These are phyloP conservation scores for Neurospora tetrasperma DNA, from an alignment of 495 filamentous ascomycete genomes.

Conservation along the genomic window DNA sequence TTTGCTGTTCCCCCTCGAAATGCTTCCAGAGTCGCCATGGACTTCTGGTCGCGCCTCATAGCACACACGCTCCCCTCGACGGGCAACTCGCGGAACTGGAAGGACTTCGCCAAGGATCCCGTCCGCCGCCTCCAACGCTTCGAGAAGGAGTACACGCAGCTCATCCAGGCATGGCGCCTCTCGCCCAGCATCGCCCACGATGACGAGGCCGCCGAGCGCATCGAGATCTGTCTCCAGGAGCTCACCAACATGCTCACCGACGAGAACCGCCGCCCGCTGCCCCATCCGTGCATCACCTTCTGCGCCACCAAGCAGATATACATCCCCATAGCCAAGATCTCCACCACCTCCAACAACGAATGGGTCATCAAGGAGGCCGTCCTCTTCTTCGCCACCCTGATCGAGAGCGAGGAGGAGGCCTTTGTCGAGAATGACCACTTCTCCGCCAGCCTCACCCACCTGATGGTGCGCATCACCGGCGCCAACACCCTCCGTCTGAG, in stretches of 20 bases:
- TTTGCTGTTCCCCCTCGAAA: constrained; percentile 16
- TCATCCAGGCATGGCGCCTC: constrained; percentile 76
- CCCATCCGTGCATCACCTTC: constrained; percentile 81
- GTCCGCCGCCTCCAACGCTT: constrained; percentile 82
- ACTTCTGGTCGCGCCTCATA: constrained; percentile 78
- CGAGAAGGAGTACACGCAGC: constrained; percentile 75
- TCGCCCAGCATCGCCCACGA: constrained; percentile 44
- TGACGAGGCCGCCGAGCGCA: constrained; percentile 41
- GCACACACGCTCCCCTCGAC: constrained; percentile 61
- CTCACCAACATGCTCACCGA: constrained; percentile 75
- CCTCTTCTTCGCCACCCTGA: constrained; percentile 71
- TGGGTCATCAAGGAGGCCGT: constrained; percentile 73
- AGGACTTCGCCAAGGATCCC: constrained; percentile 60
- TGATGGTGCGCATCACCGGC: constrained; percentile 58
- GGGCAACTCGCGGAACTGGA: constrained; percentile 37
- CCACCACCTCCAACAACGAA: constrained; percentile 66
- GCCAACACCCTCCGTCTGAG: constrained; percentile 49
- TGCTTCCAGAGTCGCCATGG: constrained; percentile 29
- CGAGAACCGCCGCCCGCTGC: constrained; percentile 75
- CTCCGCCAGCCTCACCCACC: constrained; percentile 69
- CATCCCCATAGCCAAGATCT: constrained; percentile 75
- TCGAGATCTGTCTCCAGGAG: constrained; percentile 45
- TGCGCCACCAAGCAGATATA: constrained; percentile 78
- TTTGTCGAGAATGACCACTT: constrained; percentile 80
- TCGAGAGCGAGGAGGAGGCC: constrained; percentile 93